Evolutionary conservation across 202 grass and related monocot species (phyloP).

Genomic region (Saccharum hybrid): DNA sequence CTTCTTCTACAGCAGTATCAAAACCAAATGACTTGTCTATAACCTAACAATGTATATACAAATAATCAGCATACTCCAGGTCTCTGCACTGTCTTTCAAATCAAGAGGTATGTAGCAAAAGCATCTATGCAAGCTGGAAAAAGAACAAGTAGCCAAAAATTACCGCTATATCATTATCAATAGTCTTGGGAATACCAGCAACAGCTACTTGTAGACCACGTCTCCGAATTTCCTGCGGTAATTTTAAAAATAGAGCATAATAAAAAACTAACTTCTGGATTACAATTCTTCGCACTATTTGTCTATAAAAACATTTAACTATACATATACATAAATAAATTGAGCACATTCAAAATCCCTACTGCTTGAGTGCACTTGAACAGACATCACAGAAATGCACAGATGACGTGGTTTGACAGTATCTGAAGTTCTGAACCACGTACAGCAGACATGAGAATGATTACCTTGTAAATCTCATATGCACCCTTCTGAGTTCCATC

Average conservation of each 20-base stretch:
- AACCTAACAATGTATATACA: conserved; percentile 52
- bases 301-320: neutral
- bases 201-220: conserved; percentile 82
- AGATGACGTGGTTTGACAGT: conserved; percentile 15
- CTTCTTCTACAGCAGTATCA: conserved; percentile 93
- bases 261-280: neutral
- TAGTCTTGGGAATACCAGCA: conserved; percentile 91
- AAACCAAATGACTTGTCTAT: conserved; percentile 99
- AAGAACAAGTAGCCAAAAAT: conserved; percentile 9
- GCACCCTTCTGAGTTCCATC: conserved; percentile 98
- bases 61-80: conserved; percentile 38
- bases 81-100: conserved; percentile 4
- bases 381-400: neutral
- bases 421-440: conserved; percentile 23
- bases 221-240: conserved; percentile 75
- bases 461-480: conserved; percentile 89
- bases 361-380: neutral
- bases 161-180: conserved; percentile 99
- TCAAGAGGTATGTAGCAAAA: conserved; percentile 19
- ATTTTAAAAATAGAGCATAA: conserved; percentile 19
- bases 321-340: neutral
- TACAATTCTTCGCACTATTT: neutral
- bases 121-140: neutral
- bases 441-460: conserved; percentile 22
- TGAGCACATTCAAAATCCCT: neutral